Evolutionary conservation across 345 rosid genomes (phyloP), one percentile per base, ranked within the genome.

Genomic region (Melaleuca alternifolia): DNA sequence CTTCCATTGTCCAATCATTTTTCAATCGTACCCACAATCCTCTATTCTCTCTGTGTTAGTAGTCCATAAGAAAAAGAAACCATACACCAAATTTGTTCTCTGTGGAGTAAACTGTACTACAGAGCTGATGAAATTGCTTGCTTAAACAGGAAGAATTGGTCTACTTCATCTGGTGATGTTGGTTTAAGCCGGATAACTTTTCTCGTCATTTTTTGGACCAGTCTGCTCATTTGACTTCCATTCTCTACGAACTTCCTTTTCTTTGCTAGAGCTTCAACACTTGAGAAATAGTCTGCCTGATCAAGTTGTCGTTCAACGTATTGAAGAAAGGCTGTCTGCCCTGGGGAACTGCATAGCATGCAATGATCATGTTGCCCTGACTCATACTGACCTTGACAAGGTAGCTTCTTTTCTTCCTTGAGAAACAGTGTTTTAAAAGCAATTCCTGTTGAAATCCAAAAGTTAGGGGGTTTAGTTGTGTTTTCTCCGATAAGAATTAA

Each of bases 221-320:
- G 48, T 52, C n/a, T 83, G 54, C 24, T 52, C 46, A 23, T 61
- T 13, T 30, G n/a, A 33, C 12, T 13, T 6, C 44, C 26, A 20
- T 65, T 33, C 54, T 61, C 33, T 62, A 61, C 77, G 79, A 12
- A 50, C 28, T 57, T 85, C 2, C 83, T 30, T 57, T 85, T 51
- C 83, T 86, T 28, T 86, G 86, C 83, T 81, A 98, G 99, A 98
- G 89, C 98, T 98, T 90, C 97, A 96, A 79, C 99, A 96, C 87
- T 90, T 98, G 94, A 94, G 98, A 86, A 95, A 98, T 85, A 98
- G 98, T 90, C 92, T 96, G 84, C 99, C 99, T 28, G 99, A 96
- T 89, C 87, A 86, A 92, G 98, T 98, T 61, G 97, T 95, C 71
- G 98, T 98, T 85, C 99, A 94, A 91, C 91, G 99, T 54, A 91